These are phyloP conservation scores for Beauveria sp. DNA, from an alignment of 2,329 filamentous ascomycete genomes.

Conservation along the genomic window DNA sequence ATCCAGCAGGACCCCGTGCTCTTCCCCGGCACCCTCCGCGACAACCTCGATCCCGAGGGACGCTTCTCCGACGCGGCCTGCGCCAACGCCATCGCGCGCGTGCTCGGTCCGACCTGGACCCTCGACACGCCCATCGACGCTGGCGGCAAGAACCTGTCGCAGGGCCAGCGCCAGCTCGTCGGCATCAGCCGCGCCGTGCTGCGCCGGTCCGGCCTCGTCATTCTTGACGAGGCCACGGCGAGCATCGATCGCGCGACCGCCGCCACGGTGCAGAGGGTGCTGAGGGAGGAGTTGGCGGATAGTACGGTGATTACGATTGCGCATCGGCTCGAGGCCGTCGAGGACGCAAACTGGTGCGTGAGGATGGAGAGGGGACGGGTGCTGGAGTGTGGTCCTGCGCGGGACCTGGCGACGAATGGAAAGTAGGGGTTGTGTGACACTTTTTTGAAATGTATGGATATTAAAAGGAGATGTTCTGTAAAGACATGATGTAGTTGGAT, in stretches of 20 bases:
- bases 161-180: conserved; percentile 56
- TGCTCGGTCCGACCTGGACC: conserved; percentile 44
- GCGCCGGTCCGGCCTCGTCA: conserved; percentile 51
- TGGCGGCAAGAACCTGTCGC: conserved; percentile 54
- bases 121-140: conserved; percentile 47
- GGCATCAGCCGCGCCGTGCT: conserved; percentile 53
- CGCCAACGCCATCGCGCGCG: conserved; percentile 46
- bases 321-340: conserved; percentile 56
- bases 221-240: conserved; percentile 59
- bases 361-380: conserved; percentile 45
- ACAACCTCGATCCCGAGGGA: conserved; percentile 62
- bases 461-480: neutral
- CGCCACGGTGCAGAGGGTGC: conserved; percentile 47
- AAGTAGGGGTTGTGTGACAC: neutral
- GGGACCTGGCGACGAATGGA: conserved; percentile 9
- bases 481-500: neutral
- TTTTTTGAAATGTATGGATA: too few species aligned
- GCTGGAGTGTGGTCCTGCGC: conserved; percentile 38
- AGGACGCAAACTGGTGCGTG: conserved; percentile 48
- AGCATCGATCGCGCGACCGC: conserved; percentile 55
- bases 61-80: conserved; percentile 48
- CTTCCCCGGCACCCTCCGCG: conserved; percentile 50
- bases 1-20: conserved; percentile 58
- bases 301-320: conserved; percentile 60
- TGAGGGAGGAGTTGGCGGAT: conserved; percentile 44